phyloP scores from a whole-genome alignment of 2,329 filamentous ascomycete genomes.

The Ascochyta koolunga region DNA sequence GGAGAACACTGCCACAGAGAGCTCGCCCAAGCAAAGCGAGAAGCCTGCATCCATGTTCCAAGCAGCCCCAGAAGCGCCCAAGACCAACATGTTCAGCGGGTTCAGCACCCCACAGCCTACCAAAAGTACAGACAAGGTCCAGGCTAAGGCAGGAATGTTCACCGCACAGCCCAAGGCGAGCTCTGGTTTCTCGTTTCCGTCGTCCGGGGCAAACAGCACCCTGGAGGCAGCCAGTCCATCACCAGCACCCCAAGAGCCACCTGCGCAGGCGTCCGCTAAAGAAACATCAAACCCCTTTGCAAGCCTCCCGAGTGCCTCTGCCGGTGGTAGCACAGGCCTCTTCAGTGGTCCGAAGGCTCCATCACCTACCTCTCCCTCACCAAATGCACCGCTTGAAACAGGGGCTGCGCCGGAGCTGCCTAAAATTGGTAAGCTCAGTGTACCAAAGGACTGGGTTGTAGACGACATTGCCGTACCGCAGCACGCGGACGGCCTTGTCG shows the following conservation, averaged over 20 bases:
- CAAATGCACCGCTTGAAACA: constrained; percentile 1
- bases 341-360: constrained; percentile 24
- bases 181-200: constrained; percentile 26
- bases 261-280: constrained; percentile 12
- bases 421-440: constrained; percentile 33
- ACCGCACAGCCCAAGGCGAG: constrained; percentile 29
- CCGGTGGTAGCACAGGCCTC: constrained; percentile 15
- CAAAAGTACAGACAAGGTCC: constrained; percentile 23
- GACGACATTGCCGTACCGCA: constrained; percentile 15
- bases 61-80: constrained; percentile 22
- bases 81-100: constrained; percentile 26
- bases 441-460: constrained; percentile 34
- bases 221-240: constrained; percentile 21
- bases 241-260: constrained; percentile 15
- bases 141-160: constrained; percentile 24
- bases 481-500: constrained; percentile 17
- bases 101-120: constrained; percentile 33
- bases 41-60: constrained; percentile 15
- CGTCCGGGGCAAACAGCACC: constrained; percentile 22
- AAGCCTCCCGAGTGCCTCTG: constrained; percentile 19
- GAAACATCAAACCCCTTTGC: constrained; percentile 25
- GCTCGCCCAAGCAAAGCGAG: constrained; percentile 4
- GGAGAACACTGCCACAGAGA: constrained; percentile 10
- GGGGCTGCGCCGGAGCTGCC: constrained; percentile 22
- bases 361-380: constrained; percentile 9